Evolutionary conservation across 495 filamentous ascomycete genomes (phyloP), one percentile per base, ranked within the genome.

Genomic region (Penicillium bovifimosum): DNA sequence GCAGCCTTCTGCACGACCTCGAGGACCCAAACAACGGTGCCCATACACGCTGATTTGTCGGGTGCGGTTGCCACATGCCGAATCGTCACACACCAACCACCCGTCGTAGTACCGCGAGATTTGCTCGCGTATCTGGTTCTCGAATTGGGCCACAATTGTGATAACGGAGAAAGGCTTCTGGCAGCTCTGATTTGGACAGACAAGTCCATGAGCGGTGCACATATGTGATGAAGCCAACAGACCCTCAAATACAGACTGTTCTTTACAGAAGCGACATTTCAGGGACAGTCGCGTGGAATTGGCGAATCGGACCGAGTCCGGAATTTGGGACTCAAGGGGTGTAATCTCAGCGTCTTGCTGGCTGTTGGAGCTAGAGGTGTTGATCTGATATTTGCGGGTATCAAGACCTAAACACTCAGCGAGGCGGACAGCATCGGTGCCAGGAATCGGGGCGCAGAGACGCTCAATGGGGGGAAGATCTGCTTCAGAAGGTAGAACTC

Each of bases 401-500:
- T 98, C 93, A 24, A 98, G 84, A 29, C 93, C 93, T 28, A 98
- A 81, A 61, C 91, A 95, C 64, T 95, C 91, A 7, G 93, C 93
- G 2, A 98, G 79, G 52, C 90, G 86, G 7, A 86, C 76, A 34
- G 91, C 83, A 59, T 95, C 90, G 11, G 93, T 98, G 40, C 93
- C 92, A 28, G 84, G 82, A 53, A 98, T 96, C 35, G 93, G 95
- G 40, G 90, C 95, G 66, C 93, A 98, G 26, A 98, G 83, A 79
- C 93, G 90, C 74, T 98, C 93, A 48, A 98, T 95, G 95, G 93
- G 6, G 93, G 93, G 72, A 98, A 93, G 47, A 98, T 96, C 66
- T 98, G 93, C 75, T 98, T 98, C 70, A 89, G 83, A 29, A 98
- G 82, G 68, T 98, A 98, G 82, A 92, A 97, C 59, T 97, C 93